phyloP scores from a whole-genome alignment of 2,329 filamentous ascomycete genomes.

The Fusarium cyanostomum region DNA sequence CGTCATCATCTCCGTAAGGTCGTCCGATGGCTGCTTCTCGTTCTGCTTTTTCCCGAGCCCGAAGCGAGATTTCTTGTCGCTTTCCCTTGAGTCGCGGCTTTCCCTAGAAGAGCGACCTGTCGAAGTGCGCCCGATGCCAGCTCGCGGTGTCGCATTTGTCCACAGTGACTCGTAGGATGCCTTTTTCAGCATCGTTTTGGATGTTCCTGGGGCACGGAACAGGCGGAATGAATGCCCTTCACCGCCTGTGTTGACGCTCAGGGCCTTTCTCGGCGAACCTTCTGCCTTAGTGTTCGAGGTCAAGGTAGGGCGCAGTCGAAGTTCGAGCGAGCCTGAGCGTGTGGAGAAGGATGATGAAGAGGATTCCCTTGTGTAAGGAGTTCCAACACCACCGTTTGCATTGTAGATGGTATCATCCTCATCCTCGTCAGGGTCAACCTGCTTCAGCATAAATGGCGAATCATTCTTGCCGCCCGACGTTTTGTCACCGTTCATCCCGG shows the following conservation, averaged over 20 bases:
- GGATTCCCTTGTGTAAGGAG: conserved; percentile 56
- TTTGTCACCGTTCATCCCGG: conserved; percentile 73
- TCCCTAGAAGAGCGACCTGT: conserved; percentile 58
- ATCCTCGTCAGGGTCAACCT: conserved; percentile 48
- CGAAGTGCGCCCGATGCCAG: conserved; percentile 54
- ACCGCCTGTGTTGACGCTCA: conserved; percentile 58
- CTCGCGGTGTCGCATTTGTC: conserved; percentile 53
- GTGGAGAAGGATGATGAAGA: conserved; percentile 61
- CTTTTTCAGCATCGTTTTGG: conserved; percentile 61
- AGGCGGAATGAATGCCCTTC: conserved; percentile 63
- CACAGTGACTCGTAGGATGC: conserved; percentile 66
- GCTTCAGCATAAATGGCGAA: conserved; percentile 67
- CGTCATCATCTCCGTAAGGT: conserved; percentile 95
- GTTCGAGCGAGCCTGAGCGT: conserved; percentile 78
- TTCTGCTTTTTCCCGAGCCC: conserved; percentile 59
- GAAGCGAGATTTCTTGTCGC: conserved; percentile 66
- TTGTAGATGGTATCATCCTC: conserved; percentile 55
- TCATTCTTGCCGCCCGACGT: conserved; percentile 60
- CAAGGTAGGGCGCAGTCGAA: conserved; percentile 84
- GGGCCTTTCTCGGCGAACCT: conserved; percentile 55
- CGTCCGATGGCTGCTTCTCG: conserved; percentile 78
- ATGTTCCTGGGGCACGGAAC: conserved; percentile 56
- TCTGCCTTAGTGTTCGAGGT: conserved; percentile 60
- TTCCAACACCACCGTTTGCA: conserved; percentile 51
- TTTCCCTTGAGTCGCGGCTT: conserved; percentile 48